Evolutionary conservation across 768 basidiomycete genomes (phyloP).

Genomic region (Mycena galericulata): DNA sequence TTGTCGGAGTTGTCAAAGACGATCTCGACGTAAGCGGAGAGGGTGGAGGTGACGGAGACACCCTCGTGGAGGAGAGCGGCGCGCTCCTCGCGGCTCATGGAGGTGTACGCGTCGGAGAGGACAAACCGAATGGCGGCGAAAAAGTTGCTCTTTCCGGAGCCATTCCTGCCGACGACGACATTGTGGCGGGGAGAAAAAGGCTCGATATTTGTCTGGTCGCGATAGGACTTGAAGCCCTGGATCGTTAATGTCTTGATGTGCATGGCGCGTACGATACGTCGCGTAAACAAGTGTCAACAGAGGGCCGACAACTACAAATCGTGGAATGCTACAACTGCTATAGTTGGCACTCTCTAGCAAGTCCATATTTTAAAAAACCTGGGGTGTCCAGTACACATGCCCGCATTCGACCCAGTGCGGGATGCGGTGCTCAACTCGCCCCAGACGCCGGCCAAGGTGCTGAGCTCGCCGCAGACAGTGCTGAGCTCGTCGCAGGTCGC

Average conservation of each 20-base stretch:
- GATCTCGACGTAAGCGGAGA: slow-evolving; percentile 95
- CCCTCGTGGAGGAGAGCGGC: slow-evolving; percentile 96
- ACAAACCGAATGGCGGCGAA: slow-evolving; percentile 99
- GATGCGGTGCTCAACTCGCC: slow-evolving; percentile 89
- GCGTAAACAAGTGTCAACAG: background rate
- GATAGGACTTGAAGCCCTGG: slow-evolving; percentile 98
- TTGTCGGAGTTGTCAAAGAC: slow-evolving; percentile 96
- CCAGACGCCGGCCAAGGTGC: too few relatives aligned
- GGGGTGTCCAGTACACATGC: slow-evolving; percentile 63
- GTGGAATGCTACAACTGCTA: too few relatives aligned
- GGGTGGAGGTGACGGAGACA: slow-evolving; percentile 85
- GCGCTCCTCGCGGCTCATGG: slow-evolving; percentile 93
- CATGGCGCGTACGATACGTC: slow-evolving; percentile 53
- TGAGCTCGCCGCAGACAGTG: too few relatives aligned
- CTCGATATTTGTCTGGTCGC: slow-evolving; percentile 92
- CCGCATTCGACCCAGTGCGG: slow-evolving; percentile 88
- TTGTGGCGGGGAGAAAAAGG: slow-evolving; percentile 95
- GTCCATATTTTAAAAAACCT: too few relatives aligned
- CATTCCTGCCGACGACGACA: slow-evolving; percentile 97
- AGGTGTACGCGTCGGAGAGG: slow-evolving; percentile 96
- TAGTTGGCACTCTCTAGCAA: too few relatives aligned
- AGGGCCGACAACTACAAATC: too few relatives aligned
- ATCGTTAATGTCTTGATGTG: slow-evolving; percentile 92
- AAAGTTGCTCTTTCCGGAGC: slow-evolving; percentile 98
- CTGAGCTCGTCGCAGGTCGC: slow-evolving; percentile 55